Evolutionary conservation across 108 stramenopile genomes (phyloP).

Genomic region (Skeletonema costatum): DNA sequence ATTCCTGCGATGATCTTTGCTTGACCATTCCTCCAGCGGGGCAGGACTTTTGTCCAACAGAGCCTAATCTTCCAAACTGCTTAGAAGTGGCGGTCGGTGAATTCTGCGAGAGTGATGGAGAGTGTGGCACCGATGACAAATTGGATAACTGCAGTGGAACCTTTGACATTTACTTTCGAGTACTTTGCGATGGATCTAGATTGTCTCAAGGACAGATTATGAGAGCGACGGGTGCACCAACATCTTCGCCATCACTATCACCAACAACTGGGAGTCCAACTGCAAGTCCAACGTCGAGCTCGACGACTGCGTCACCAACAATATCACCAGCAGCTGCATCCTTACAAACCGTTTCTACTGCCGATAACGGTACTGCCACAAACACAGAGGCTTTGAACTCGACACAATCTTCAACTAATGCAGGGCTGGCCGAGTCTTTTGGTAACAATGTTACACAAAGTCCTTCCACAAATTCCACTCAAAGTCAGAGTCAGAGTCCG

Average conservation of each 20-base stretch:
- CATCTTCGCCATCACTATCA: not conserved
- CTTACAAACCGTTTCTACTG: not conserved
- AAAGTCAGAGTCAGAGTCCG: not conserved
- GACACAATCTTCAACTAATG: no score
- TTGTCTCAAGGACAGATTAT: conserved; percentile 41
- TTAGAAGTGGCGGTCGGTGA: conserved; percentile 33
- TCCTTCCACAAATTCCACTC: not conserved
- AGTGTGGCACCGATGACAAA: conserved; percentile 42
- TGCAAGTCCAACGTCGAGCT: not conserved
- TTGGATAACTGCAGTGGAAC: conserved; percentile 44
- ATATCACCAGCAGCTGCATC: not conserved
- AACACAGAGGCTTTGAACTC: no score
- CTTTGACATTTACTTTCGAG: conserved; percentile 41
- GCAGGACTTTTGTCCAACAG: conserved; percentile 22
- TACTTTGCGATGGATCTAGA: conserved; percentile 26
- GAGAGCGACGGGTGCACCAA: not conserved
- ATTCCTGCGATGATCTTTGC: conserved; percentile 37
- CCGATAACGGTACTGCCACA: not conserved
- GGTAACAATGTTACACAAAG: not conserved
- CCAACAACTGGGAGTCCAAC: not conserved
- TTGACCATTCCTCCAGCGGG: conserved; percentile 19
- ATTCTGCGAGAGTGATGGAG: conserved; percentile 41
- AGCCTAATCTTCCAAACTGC: conserved; percentile 33
- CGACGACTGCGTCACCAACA: not conserved
- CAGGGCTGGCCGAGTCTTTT: no score